These are phyloP conservation scores for Leccinum laetum DNA, from an alignment of 1,284 basidiomycete genomes.

Conservation along the genomic window DNA sequence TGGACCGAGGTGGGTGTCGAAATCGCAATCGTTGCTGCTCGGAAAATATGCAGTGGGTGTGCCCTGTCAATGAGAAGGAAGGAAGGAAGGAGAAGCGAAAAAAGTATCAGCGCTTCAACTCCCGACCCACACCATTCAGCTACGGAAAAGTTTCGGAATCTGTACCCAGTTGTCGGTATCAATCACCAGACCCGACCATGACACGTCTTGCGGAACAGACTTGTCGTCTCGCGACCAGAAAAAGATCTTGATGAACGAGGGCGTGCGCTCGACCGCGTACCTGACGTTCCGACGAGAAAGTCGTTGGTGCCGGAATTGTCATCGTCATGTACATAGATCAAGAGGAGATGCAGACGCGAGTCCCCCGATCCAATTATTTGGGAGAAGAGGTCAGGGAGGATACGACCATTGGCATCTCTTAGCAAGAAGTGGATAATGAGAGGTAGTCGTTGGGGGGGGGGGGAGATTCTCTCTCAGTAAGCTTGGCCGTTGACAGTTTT, in stretches of 20 bases:
- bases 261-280: conserved; percentile 7
- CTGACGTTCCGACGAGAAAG: not conserved
- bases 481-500: too few relatives aligned
- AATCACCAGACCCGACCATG: conserved; percentile 14
- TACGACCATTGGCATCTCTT: too few relatives aligned
- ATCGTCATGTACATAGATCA: not conserved
- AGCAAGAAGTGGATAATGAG: too few relatives aligned
- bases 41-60: conserved; percentile 26
- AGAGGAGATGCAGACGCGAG: not conserved
- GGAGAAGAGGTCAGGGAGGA: too few relatives aligned
- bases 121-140: not conserved
- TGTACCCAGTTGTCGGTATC: conserved; percentile 26
- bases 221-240: conserved; percentile 22
- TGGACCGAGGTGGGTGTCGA: conserved; percentile 18
- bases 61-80: conserved; percentile 12
- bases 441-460: too few relatives aligned
- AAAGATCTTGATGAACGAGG: conserved; percentile 9
- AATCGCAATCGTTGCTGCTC: conserved; percentile 16
- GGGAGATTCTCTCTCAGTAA: too few relatives aligned
- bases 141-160: not conserved
- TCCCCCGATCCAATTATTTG: too few relatives aligned
- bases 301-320: not conserved
- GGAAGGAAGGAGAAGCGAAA: not conserved
- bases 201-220: conserved; percentile 21
- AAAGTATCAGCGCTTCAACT: not conserved